Evolutionary conservation across 495 filamentous ascomycete species (phyloP), one percentile per base, ranked within the genome.

Genomic region (Lepraria neglecta): DNA sequence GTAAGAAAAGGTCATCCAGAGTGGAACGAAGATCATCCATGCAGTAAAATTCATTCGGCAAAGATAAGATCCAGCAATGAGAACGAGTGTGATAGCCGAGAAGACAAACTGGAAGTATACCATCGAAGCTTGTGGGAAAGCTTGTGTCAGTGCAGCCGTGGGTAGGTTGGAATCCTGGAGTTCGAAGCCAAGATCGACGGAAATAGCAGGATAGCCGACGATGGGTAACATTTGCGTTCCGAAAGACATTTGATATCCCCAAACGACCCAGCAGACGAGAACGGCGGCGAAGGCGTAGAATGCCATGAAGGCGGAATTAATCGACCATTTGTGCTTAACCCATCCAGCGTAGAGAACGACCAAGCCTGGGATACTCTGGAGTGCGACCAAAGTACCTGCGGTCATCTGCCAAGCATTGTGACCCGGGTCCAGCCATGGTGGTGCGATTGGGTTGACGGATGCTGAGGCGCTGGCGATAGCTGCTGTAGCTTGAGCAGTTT

Each of bases 51-150:
- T 82, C 75, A 83, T 80, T 17, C 80, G 71, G 43, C 78, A 77
- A 11, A 83, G 70, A 55, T 73, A 76, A 12, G 77, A 73, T 10
- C 80, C 80, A 3, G 78, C 80, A 56, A 79, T 70, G 52, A 83
- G 75, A 42, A 82, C 67, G 27, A 80, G 72, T 1, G 80, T 83
- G 67, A 83, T 82, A 43, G 80, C 80, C 0, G 80, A 77, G 69
- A 83, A 83, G 54, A 80, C 80, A 63, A 83, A 83, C 60, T 83
- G 80, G 70, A 83, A 83, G 67, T 83, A 83, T 0, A 82, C 70
- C 80, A 83, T 82, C 12, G 80, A 82, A 5, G 77, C 73, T 61
- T 75, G 56, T 17, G 78, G 77, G 65, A 74, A 83, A 60, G 70
- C 69, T 38, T 73, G 71, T 5, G 68, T 64, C 58, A 77, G 40